phyloP scores from a whole-genome alignment of 805 yeast genomes.

The Schizosaccharomyces cryophilus region DNA sequence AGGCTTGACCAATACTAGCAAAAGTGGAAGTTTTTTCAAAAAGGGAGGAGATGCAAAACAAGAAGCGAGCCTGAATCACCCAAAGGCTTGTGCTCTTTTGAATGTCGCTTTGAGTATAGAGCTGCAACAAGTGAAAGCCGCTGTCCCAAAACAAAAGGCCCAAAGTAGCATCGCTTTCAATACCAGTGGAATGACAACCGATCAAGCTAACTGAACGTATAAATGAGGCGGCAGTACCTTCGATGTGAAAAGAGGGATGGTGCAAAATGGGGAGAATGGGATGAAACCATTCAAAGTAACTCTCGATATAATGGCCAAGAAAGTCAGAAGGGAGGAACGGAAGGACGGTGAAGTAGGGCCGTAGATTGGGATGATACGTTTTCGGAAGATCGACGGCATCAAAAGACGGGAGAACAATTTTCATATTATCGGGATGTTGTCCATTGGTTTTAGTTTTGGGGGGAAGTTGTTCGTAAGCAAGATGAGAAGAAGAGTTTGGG shows the following conservation, averaged over 20 bases:
- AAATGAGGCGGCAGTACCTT: background rate
- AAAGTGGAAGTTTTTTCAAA: background rate
- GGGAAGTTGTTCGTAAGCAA: no score
- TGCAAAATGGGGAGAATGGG: background rate
- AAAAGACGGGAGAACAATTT: background rate
- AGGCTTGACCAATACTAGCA: background rate
- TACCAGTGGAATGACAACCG: background rate
- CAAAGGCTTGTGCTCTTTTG: background rate
- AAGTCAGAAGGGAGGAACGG: background rate
- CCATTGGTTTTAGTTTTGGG: background rate
- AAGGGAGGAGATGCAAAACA: background rate
- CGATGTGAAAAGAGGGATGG: background rate
- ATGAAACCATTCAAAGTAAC: background rate
- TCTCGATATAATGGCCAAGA: background rate
- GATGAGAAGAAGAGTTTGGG: no score
- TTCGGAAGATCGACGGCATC: background rate
- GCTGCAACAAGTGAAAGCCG: background rate
- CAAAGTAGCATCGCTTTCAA: background rate
- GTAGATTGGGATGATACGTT: background rate
- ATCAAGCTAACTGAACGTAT: background rate
- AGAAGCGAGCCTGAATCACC: background rate
- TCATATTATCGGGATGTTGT: background rate
- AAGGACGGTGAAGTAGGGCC: background rate
- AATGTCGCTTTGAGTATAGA: background rate
- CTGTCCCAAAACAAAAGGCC: background rate